Conservation (phyloP, 2,329 filamentous ascomycete species). For the Fusarium veterinarium region DNA sequence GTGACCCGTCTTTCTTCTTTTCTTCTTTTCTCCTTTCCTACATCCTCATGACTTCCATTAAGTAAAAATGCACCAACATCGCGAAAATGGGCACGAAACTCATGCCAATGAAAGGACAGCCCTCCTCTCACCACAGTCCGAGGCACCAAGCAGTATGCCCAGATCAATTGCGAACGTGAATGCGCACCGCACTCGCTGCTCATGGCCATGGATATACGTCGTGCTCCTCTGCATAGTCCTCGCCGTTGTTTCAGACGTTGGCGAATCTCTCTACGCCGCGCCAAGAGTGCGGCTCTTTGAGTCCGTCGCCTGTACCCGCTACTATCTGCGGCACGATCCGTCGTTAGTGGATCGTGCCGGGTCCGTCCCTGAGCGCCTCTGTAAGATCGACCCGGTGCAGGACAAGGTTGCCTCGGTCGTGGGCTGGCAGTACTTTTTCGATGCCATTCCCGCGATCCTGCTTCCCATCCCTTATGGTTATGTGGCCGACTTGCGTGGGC, state of each 20-base stretch:
- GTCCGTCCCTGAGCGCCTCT: background rate
- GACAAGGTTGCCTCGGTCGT: constrained; percentile 5
- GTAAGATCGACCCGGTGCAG: background rate
- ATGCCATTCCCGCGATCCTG: background rate
- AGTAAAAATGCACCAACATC: background rate
- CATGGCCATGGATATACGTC: constrained; percentile 5
- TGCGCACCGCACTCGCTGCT: background rate
- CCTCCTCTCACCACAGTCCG: background rate
- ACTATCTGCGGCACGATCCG: constrained; percentile 7
- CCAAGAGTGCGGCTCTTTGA: constrained; percentile 9
- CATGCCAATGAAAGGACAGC: background rate
- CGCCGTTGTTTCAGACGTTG: background rate
- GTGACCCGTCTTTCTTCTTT: background rate
- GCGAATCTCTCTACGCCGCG: constrained; percentile 1
- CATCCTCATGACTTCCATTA: background rate
- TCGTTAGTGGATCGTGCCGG: constrained; percentile 3
- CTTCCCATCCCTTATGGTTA: constrained; percentile 1
- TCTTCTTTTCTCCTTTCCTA: background rate
- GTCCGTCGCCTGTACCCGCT: constrained; percentile 3
- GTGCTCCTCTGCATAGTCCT: background rate
- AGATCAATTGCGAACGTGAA: background rate
- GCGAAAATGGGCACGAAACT: background rate
- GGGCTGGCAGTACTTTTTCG: constrained; percentile 10
- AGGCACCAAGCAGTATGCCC: background rate
- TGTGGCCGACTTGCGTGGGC: background rate